Base-by-base conservation (phyloP, 1,284 basidiomycete genomes). In the Sanghuangporus weigelae region DNA sequence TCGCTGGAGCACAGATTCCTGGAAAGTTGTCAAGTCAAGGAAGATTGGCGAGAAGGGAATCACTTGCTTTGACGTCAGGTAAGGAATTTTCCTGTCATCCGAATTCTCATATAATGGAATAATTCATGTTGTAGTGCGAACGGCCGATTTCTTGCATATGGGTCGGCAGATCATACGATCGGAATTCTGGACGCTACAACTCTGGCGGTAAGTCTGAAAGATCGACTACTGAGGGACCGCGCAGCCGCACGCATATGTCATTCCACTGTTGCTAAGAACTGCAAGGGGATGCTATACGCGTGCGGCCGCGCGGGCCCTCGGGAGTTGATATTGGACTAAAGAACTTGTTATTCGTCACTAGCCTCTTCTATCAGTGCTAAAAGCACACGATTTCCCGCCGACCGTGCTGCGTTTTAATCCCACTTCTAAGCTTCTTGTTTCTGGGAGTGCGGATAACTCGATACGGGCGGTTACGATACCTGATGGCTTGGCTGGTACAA, bases 351-450 rank as follows among this genome's bases (percentile, higher is more conserved):
- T 19, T 50, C 40, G 31, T 64, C 51, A 60, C n/a, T 63, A 97
- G 94, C 94, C 95, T 0, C 75, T 96, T 8, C 77, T 94, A 39
- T 89, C 89, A 39, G 96, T 99, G 65, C 80, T 98, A 56, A 92
- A 94, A 73, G 92, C 96, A 0, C 97, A 99, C 75, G 93, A 95
- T 67, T 96, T 99, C 74, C 94, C 97, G 2, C 86, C 94, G 1
- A 99, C 96, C 0, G 88, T 90, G 1, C 76, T 99, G 62, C 84
- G 84, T 63, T 98, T 99, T 79, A 96, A 91, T 72, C 90, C 94
- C 0, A 80, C 85, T 4, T 89, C 89, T 14, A 85, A 81, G 19
- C 69, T 96, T n/a, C 82, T 99, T n/a, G 83, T 95, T 23, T 95
- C 93, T 5, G 95, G 92, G 3, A 95, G 94, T 70, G 92, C 93